These are phyloP conservation scores for Massariosphaeria phaeospora DNA, from an alignment of 495 filamentous ascomycete species.

Conservation along the genomic window DNA sequence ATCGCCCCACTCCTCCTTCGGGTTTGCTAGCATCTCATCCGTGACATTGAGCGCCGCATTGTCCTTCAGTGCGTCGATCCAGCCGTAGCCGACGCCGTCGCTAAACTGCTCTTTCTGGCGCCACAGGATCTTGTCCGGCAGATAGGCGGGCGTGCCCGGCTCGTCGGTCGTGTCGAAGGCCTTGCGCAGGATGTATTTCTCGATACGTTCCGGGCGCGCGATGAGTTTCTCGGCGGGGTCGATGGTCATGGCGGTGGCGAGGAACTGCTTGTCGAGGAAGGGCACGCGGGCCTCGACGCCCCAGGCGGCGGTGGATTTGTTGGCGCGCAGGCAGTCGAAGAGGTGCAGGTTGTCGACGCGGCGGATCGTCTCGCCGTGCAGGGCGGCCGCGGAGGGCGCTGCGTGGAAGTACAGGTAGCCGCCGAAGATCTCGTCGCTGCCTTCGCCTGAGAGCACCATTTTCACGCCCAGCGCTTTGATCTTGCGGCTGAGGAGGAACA, in stretches of 20 bases:
- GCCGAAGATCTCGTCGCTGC: constrained; percentile 95
- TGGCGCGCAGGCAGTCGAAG: constrained; percentile 90
- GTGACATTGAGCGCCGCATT: constrained; percentile 80
- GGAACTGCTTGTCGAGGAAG: constrained; percentile 95
- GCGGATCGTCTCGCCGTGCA: constrained; percentile 88
- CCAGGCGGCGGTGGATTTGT: constrained; percentile 99
- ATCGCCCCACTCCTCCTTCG: constrained; percentile 87
- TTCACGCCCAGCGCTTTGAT: constrained; percentile 99
- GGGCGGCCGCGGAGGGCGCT: constrained; percentile 81
- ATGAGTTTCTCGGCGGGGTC: constrained; percentile 96
- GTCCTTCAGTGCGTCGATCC: constrained; percentile 97
- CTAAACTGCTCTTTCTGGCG: constrained; percentile 99
- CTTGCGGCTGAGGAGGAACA: constrained; percentile 95
- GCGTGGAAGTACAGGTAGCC: constrained; percentile 98
- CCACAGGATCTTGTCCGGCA: constrained; percentile 93
- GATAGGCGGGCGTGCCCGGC: constrained; percentile 70
- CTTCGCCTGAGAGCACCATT: constrained; percentile 97
- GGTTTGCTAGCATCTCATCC: constrained; percentile 95
- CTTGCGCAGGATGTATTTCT: constrained; percentile 96
- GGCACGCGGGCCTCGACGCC: constrained; percentile 96
- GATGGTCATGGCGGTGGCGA: constrained; percentile 84
- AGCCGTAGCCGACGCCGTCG: constrained; percentile 97
- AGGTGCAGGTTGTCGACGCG: constrained; percentile 94
- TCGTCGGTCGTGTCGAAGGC: constrained; percentile 91
- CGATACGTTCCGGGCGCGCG: constrained; percentile 77